These are phyloP conservation scores for Calcarisporium arbuscula DNA, from an alignment of 2,329 filamentous ascomycete genomes.

Conservation along the genomic window DNA sequence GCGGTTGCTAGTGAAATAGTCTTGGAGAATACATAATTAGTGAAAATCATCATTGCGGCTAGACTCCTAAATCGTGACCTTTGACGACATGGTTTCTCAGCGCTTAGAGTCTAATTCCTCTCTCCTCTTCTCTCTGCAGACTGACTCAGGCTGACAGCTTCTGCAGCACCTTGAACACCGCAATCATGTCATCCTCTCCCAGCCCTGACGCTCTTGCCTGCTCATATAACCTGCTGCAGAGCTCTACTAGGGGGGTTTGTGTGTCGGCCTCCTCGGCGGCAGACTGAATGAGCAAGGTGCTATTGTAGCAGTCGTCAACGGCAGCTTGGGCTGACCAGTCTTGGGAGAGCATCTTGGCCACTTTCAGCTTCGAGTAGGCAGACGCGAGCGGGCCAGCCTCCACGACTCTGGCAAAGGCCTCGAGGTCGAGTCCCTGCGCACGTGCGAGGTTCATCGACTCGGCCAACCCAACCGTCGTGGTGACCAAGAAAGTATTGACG, in stretches of 20 bases:
- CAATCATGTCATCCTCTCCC: slow-evolving; percentile 22
- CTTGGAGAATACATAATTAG: too few species aligned
- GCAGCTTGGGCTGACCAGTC: slow-evolving; percentile 25
- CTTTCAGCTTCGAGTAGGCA: slow-evolving; percentile 21
- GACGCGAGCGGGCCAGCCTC: slow-evolving; percentile 25
- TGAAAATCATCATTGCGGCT: too few species aligned
- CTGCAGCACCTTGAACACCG: slow-evolving; percentile 15
- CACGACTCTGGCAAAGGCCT: slow-evolving; percentile 21
- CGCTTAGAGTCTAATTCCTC: too few species aligned
- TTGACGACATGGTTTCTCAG: too few species aligned
- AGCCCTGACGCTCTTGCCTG: slow-evolving; percentile 15
- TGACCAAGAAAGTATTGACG: slow-evolving; percentile 22
- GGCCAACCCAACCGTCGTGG: slow-evolving; percentile 23
- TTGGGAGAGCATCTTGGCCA: slow-evolving; percentile 19
- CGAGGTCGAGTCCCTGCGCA: slow-evolving; percentile 23
- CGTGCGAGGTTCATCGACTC: slow-evolving; percentile 25
- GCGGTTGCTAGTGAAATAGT: too few species aligned
- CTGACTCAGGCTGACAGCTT: too few species aligned
- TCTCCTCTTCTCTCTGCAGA: too few species aligned
- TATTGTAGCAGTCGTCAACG: slow-evolving; percentile 24
- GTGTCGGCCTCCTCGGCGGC: slow-evolving; percentile 14
- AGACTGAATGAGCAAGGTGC: slow-evolving; percentile 18
- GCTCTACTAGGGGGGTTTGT: slow-evolving; percentile 15
- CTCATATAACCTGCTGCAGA: slow-evolving; percentile 16
- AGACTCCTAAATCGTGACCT: too few species aligned